A percentile compares a stretch with the other conserved stretches of the same genome.
phyloP scores from a whole-genome alignment of 2,329 filamentous ascomycete species.

The Aspergillus ochraceoroseus region DNA sequence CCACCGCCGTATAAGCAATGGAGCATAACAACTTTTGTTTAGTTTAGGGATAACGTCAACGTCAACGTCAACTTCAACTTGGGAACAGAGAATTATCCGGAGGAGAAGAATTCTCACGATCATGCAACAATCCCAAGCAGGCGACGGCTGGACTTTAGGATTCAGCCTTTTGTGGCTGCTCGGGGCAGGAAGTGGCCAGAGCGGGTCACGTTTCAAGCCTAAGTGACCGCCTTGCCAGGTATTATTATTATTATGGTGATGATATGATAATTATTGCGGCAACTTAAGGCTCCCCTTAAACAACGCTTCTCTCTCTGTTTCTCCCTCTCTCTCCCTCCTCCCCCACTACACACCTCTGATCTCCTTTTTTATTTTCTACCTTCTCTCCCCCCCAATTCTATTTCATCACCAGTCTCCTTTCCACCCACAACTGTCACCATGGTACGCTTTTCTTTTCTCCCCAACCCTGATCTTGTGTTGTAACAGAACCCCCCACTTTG shows the following conservation, averaged over 20 bases:
- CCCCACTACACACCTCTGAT: conserved; percentile 20
- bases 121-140: too few relatives aligned
- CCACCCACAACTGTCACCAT: conserved; percentile 25
- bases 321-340: conserved; percentile 19
- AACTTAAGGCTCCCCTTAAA: conserved; percentile 22
- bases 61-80: too few relatives aligned
- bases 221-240: conserved; percentile 23
- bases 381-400: conserved; percentile 7
- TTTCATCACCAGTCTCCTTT: conserved; percentile 2
- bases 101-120: too few relatives aligned
- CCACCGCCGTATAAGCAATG: too few relatives aligned
- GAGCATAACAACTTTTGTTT: too few relatives aligned
- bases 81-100: too few relatives aligned
- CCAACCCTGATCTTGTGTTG: conserved; percentile 12
- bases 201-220: conserved; percentile 24
- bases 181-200: conserved; percentile 9
- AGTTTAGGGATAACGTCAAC: too few relatives aligned
- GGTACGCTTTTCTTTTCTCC: conserved; percentile 23
- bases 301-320: conserved; percentile 13
- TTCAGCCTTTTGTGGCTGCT: conserved; percentile 12
- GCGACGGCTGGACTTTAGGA: conserved; percentile 9
- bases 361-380: conserved; percentile 15
- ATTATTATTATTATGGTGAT: conserved; percentile 18
- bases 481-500: conserved; percentile 31
- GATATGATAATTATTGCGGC: conserved; percentile 10